Evolutionary conservation across 495 filamentous ascomycete species (phyloP), one percentile per base, ranked within the genome.

Genomic region (Neurospora tetrasperma): DNA sequence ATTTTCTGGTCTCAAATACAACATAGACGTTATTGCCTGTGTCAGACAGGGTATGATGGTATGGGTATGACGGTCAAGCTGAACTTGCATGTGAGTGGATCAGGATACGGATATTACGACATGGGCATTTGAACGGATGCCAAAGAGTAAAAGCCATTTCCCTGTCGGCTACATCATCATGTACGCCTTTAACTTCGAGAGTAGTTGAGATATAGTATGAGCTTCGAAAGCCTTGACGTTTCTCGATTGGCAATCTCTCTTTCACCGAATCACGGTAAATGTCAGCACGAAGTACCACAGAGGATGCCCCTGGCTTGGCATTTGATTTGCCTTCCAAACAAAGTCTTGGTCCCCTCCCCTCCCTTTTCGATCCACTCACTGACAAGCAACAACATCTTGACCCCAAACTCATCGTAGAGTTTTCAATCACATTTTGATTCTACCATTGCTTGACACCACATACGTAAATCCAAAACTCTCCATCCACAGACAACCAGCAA

Each of bases 1-100:
- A 71, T 77, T 73, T 80, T 76, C 73, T 69, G 76, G 78, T 79
- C 75, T 76, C 75, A 79, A 43, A 80, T 78, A 76, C 75, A 77
- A 70, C 70, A 76, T 80, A 78, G 78, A 80, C 77, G 73, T 77
- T 72, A 72, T 69, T 74, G 73, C 38, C 46, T 72, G 59, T 71
- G 23, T 35, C 14, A 66, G 9, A 66, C 0, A 16, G 35, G 18
- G 54, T 66, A 18, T 66, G 35, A 66, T 66, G 31, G 18, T 31
- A 66, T 18, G 27, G 27, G 54, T 18, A 66, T 66, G 54, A 35
- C 54, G 3, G 48, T 66, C 14, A 66, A 31, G 27, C 27, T 35
- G 54, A 14, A 7, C 54, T 66, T 66, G 31, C 54, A 35, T 66
- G 27, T 66, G 54, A 8, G 12, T 66, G 54, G 54, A 2, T 35